phyloP scores from a whole-genome alignment of 495 filamentous ascomycete genomes.

The Tuber calosporum region DNA sequence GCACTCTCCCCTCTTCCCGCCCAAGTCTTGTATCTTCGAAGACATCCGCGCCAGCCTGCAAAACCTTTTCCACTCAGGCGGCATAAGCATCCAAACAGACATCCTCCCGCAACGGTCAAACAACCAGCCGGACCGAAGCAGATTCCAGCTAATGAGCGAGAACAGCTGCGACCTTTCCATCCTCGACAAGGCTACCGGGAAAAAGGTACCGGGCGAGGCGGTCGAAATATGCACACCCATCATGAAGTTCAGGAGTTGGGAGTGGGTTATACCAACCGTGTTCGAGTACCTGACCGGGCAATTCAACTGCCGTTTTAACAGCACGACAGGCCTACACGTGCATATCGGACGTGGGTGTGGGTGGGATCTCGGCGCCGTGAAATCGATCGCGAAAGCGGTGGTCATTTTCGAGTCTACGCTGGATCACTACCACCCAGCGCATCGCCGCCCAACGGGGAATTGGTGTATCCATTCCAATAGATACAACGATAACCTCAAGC shows the following conservation, averaged over 20 bases:
- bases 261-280: slow-evolving; percentile 21
- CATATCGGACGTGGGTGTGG: slow-evolving; percentile 34
- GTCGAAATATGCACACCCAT: slow-evolving; percentile 40
- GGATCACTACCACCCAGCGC: slow-evolving; percentile 26
- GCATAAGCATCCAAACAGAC: slow-evolving; percentile 25
- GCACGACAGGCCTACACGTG: slow-evolving; percentile 37
- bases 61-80: slow-evolving; percentile 12
- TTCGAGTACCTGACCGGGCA: slow-evolving; percentile 19
- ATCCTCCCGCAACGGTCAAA: slow-evolving; percentile 16
- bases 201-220: slow-evolving; percentile 21
- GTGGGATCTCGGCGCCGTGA: slow-evolving; percentile 24
- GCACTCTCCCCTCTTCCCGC: neutral
- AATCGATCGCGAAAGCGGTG: slow-evolving; percentile 34
- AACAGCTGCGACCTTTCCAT: slow-evolving; percentile 23
- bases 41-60: slow-evolving; percentile 17
- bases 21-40: slow-evolving; percentile 16
- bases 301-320: slow-evolving; percentile 31
- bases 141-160: slow-evolving; percentile 28
- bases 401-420: slow-evolving; percentile 35
- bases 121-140: slow-evolving; percentile 22
- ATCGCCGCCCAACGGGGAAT: slow-evolving; percentile 24
- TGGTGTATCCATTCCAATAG: slow-evolving; percentile 38
- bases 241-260: slow-evolving; percentile 23
- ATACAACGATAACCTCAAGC: slow-evolving; percentile 11
- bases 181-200: slow-evolving; percentile 11